Evolutionary conservation across 257 asterid genomes (phyloP).

Genomic region (Solanum pennellii): DNA sequence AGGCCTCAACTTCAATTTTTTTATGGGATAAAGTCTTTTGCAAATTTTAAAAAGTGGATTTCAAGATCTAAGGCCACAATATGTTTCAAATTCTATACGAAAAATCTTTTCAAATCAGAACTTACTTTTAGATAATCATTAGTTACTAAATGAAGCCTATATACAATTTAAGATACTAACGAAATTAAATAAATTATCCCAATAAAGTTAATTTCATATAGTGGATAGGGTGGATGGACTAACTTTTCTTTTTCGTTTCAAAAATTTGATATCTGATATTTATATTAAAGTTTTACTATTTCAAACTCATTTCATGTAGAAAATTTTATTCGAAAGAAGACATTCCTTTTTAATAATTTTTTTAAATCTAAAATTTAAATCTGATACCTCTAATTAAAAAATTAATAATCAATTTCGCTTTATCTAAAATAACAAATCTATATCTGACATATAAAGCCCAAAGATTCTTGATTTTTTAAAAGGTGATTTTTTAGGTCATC

Average conservation of each 20-base stretch:
- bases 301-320: too few species aligned
- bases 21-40: neutral
- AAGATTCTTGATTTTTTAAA: neutral
- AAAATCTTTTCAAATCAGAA: neutral
- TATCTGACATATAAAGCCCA: neutral
- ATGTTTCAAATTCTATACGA: neutral
- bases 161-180: neutral
- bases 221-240: neutral
- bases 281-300: too few species aligned
- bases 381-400: too few species aligned
- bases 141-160: neutral
- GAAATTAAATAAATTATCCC: neutral
- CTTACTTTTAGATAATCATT: neutral
- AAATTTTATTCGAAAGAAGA: too few species aligned
- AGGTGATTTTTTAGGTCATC: neutral
- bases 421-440: neutral
- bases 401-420: too few species aligned
- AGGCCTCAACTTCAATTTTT: neutral
- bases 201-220: neutral
- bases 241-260: neutral
- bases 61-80: neutral
- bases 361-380: too few species aligned
- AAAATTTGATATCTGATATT: too few species aligned
- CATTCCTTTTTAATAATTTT: too few species aligned
- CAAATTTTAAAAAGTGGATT: neutral